Percentiles rank a stretch among this genome's conserved stretches.
These are phyloP conservation scores for Hyphodiscus hymeniophilus DNA, from an alignment of 495 filamentous ascomycete genomes.

Conservation along the genomic window DNA sequence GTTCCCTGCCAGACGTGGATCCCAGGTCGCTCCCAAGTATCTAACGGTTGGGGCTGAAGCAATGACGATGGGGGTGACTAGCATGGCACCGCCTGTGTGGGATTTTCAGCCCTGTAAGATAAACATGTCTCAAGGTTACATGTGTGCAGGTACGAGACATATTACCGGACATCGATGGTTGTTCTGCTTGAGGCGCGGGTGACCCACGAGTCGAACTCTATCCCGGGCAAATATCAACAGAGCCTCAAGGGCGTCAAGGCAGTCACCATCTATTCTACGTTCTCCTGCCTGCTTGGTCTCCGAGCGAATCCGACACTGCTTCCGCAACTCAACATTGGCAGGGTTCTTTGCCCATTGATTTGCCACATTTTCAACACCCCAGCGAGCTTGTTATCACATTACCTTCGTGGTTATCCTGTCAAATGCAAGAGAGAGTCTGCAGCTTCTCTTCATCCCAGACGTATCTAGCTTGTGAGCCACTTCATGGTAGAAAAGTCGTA, in stretches of 20 bases:
- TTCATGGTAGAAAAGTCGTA: conserved; percentile 3
- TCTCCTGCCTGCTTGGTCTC: conserved; percentile 3
- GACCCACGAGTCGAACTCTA: neutral
- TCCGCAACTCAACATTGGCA: conserved; percentile 1
- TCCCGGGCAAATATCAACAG: neutral
- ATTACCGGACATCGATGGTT: too few relatives aligned
- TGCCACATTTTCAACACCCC: conserved; percentile 15
- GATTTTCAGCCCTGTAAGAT: too few relatives aligned
- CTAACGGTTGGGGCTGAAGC: neutral
- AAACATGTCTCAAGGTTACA: neutral
- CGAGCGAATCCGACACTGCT: conserved; percentile 3
- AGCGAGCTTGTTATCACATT: conserved; percentile 11
- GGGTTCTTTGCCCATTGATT: conserved; percentile 15
- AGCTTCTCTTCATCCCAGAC: conserved; percentile 1
- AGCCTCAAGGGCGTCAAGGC: conserved; percentile 16
- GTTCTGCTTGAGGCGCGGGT: neutral
- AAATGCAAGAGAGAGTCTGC: neutral
- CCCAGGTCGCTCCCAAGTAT: neutral
- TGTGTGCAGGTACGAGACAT: neutral
- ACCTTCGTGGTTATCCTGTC: conserved; percentile 8
- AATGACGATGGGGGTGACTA: neutral
- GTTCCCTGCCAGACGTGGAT: neutral
- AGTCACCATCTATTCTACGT: neutral
- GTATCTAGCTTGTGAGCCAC: neutral
- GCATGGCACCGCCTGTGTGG: too few relatives aligned